phyloP scores from a whole-genome alignment of 345 rosid species.

The Rhizophora mangle region DNA sequence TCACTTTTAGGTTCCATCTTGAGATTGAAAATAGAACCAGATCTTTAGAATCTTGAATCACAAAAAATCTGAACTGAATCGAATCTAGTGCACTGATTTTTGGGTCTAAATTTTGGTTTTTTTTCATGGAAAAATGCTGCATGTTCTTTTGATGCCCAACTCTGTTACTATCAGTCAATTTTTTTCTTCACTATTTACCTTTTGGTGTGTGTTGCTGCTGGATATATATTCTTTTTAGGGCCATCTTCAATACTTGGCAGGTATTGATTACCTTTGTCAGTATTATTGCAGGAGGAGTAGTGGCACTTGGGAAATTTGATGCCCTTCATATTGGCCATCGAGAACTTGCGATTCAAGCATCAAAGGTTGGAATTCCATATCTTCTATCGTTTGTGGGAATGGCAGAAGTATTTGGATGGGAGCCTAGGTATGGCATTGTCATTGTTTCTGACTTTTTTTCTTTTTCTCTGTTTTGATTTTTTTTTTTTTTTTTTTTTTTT shows the following conservation, averaged over 20 bases:
- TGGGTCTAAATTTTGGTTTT: too few relatives aligned
- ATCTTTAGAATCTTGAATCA: too few relatives aligned
- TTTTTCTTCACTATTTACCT: neutral
- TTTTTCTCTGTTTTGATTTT: neutral
- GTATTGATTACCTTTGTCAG: constrained; percentile 2
- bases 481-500: neutral
- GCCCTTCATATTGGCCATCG: constrained; percentile 92
- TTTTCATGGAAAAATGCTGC: too few relatives aligned
- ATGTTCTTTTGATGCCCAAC: too few relatives aligned
- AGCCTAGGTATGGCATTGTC: constrained; percentile 59
- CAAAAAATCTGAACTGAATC: too few relatives aligned
- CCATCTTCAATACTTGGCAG: neutral
- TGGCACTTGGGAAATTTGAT: constrained; percentile 96
- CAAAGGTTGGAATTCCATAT: constrained; percentile 75
- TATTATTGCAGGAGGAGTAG: constrained; percentile 66
- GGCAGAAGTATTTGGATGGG: constrained; percentile 94
- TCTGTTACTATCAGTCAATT: too few relatives aligned
- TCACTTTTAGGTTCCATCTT: too few relatives aligned
- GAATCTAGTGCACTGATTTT: too few relatives aligned
- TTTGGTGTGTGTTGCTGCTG: neutral
- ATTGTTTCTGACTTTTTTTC: constrained; percentile 8
- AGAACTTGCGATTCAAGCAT: constrained; percentile 91
- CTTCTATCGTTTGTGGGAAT: constrained; percentile 85
- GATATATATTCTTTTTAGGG: neutral
- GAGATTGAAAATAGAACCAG: too few relatives aligned